Evolutionary conservation across 108 stramenopile genomes (phyloP).

Genomic region (Pseudonitzschia multiseries): DNA sequence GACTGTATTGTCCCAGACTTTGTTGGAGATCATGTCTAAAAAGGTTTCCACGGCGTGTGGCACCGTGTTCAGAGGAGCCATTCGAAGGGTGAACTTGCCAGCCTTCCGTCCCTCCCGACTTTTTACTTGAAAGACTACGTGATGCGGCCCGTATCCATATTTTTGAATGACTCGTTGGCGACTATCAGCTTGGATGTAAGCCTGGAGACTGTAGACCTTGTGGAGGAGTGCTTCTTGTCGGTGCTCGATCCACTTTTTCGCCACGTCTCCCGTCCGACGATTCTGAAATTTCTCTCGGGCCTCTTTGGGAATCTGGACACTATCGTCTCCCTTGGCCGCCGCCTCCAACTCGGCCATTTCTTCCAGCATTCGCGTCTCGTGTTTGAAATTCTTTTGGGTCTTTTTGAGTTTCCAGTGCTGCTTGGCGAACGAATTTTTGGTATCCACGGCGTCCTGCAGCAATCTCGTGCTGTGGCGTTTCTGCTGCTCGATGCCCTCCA

Average conservation of each 20-base stretch:
- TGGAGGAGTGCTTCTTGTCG: slow-evolving; percentile 41
- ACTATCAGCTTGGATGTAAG: slow-evolving; percentile 34
- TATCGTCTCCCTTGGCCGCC: not conserved
- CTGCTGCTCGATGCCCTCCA: slow-evolving; percentile 9
- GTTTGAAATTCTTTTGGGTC: slow-evolving; percentile 20
- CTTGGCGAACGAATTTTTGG: not conserved
- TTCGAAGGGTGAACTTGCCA: slow-evolving; percentile 50
- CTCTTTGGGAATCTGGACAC: not conserved
- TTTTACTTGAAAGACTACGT: slow-evolving; percentile 45
- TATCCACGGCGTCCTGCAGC: slow-evolving; percentile 12
- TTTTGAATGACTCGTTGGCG: slow-evolving; percentile 39
- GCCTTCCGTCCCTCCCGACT: slow-evolving; percentile 14
- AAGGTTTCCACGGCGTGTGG: slow-evolving; percentile 76
- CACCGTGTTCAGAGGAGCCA: slow-evolving; percentile 60
- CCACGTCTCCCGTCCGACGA: slow-evolving; percentile 17
- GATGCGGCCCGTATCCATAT: slow-evolving; percentile 66
- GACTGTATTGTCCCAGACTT: slow-evolving; percentile 61
- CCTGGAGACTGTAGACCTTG: slow-evolving; percentile 30
- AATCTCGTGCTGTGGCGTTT: slow-evolving; percentile 12
- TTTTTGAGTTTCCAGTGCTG: slow-evolving; percentile 15
- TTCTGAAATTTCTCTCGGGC: slow-evolving; percentile 17
- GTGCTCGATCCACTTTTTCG: slow-evolving; percentile 40
- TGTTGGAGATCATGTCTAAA: slow-evolving; percentile 59
- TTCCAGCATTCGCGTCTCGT: slow-evolving; percentile 37
- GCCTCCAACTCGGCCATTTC: slow-evolving; percentile 30